phyloP scores from a whole-genome alignment of 2,329 filamentous ascomycete genomes.

The Elsinoe necatrix region DNA sequence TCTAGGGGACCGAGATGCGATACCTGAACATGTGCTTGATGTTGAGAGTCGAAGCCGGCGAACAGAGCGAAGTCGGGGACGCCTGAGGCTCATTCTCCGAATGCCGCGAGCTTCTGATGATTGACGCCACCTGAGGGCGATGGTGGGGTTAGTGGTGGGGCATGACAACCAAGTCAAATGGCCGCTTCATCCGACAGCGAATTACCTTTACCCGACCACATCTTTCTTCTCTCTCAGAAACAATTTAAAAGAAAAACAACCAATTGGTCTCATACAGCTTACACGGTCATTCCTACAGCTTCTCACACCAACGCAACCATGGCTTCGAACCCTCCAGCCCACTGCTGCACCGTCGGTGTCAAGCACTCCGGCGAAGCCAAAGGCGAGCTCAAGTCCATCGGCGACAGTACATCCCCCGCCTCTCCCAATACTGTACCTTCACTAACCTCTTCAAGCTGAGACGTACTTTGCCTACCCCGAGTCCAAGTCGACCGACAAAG shows the following conservation, averaged over 20 bases:
- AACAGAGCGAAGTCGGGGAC: not conserved
- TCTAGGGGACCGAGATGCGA: no score
- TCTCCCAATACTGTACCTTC: not conserved
- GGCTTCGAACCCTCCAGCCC: slow-evolving; percentile 30
- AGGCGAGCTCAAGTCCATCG: slow-evolving; percentile 29
- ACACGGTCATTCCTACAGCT: not conserved
- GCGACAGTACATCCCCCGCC: slow-evolving; percentile 23
- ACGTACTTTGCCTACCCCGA: slow-evolving; percentile 50
- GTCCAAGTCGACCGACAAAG: slow-evolving; percentile 45
- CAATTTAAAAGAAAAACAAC: not conserved
- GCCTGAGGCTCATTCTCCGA: not conserved
- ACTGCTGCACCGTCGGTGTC: slow-evolving; percentile 33
- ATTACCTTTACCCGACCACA: slow-evolving; percentile 3
- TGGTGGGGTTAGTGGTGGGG: slow-evolving; percentile 4
- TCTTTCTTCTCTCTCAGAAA: not conserved
- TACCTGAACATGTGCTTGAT: no score
- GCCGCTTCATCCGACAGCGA: not conserved
- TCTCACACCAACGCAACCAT: slow-evolving; percentile 21
- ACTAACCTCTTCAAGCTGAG: slow-evolving; percentile 34
- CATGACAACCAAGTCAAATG: not conserved
- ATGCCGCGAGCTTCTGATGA: not conserved
- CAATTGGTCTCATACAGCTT: not conserved
- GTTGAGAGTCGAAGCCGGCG: no score
- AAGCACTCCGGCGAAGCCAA: slow-evolving; percentile 30
- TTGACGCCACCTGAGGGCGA: not conserved